Evolutionary conservation across 1,284 basidiomycete genomes (phyloP).

Genomic region (Cutaneotrichosporon dermatis): DNA sequence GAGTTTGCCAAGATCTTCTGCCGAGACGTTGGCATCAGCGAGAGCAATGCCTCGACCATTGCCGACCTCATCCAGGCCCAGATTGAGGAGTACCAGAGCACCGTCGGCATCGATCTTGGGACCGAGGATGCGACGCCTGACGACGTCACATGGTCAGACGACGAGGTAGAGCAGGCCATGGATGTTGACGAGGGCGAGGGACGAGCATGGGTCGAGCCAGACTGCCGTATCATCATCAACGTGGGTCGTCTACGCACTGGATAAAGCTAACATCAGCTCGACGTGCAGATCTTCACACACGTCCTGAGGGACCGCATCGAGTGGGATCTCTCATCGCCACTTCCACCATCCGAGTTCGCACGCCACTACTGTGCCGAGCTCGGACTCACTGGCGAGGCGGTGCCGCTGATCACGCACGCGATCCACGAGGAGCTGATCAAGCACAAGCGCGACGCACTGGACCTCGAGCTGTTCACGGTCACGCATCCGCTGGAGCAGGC

Average conservation of each 20-base stretch:
- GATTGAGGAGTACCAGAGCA: conserved; percentile 77
- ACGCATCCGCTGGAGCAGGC: conserved; percentile 52
- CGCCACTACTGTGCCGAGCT: conserved; percentile 76
- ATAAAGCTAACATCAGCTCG: conserved; percentile 61
- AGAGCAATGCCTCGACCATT: conserved; percentile 67
- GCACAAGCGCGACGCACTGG: conserved; percentile 89
- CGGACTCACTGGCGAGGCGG: conserved; percentile 79
- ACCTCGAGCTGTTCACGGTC: conserved; percentile 77
- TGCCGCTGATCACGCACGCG: conserved; percentile 84
- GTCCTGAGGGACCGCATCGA: conserved; percentile 93
- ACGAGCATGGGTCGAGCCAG: conserved; percentile 60
- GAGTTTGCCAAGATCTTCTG: conserved; percentile 82
- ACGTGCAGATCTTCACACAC: conserved; percentile 91
- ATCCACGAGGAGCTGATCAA: conserved; percentile 91
- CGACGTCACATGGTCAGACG: conserved; percentile 37
- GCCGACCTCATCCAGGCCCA: conserved; percentile 83
- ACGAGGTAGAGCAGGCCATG: conserved; percentile 25
- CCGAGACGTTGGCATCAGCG: conserved; percentile 75
- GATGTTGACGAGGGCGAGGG: conserved; percentile 19
- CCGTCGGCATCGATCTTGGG: conserved; percentile 61
- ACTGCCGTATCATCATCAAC: conserved; percentile 83
- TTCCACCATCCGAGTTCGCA: conserved; percentile 86
- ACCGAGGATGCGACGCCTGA: conserved; percentile 38
- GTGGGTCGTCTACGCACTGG: conserved; percentile 53
- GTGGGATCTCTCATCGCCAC: conserved; percentile 90